A percentile compares a stretch with the other conserved stretches of the same genome.
Evolutionary conservation across 345 rosid species (phyloP).

Genomic region (Eucalyptus curtisii): DNA sequence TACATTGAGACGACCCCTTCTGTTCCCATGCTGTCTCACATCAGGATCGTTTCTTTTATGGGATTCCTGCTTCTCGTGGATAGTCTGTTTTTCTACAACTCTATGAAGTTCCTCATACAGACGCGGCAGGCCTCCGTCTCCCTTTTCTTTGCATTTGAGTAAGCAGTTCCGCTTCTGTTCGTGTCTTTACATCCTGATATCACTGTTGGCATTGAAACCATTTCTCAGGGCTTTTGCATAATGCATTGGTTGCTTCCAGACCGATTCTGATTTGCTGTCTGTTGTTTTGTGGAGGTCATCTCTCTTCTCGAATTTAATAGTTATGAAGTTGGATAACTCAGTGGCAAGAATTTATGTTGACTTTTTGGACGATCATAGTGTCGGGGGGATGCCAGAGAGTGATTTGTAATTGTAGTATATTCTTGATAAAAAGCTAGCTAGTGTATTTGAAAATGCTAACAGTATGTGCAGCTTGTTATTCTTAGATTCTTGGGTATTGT

Average conservation of each 20-base stretch:
- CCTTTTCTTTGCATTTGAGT: constrained; percentile 94
- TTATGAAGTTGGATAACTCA: background rate
- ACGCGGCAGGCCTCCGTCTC: constrained; percentile 77
- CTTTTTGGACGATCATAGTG: background rate
- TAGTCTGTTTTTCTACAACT: constrained; percentile 45
- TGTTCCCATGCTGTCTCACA: constrained; percentile 52
- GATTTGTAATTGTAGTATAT: background rate
- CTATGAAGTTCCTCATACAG: constrained; percentile 41
- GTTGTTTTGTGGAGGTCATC: background rate
- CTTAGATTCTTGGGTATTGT: background rate
- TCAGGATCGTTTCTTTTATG: constrained; percentile 73
- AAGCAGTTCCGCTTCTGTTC: constrained; percentile 10
- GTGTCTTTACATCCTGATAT: background rate
- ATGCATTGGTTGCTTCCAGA: background rate
- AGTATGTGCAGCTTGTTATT: background rate
- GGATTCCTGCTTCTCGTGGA: constrained; percentile 71
- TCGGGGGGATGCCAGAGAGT: background rate
- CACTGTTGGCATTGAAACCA: background rate
- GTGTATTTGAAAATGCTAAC: background rate
- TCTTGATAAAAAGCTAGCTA: background rate
- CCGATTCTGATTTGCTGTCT: background rate
- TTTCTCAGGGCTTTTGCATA: background rate
- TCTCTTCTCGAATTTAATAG: background rate
- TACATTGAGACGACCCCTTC: constrained; percentile 94
- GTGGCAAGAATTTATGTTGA: background rate